Evolutionary conservation across 257 asterid genomes (phyloP).

Genomic region (Schizonepeta tenuifolia): DNA sequence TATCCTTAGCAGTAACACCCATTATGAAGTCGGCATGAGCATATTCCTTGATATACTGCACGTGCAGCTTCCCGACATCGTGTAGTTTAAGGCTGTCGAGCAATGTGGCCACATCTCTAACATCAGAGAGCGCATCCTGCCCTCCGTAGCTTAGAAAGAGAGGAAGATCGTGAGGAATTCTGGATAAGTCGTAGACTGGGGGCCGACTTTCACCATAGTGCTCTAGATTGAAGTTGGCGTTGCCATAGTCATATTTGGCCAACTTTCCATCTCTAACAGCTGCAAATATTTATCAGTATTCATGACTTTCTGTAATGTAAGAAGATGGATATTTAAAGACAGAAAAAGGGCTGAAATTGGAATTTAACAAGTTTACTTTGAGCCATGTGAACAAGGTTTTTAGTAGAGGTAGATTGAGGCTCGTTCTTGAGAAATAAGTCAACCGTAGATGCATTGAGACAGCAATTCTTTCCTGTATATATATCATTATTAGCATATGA

Average conservation of each 20-base stretch:
- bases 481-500: background rate
- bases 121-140: slow-evolving; percentile 74
- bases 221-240: slow-evolving; percentile 42
- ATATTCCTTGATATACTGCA: slow-evolving; percentile 69
- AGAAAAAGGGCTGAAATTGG: no score
- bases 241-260: slow-evolving; percentile 74
- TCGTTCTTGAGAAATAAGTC: slow-evolving; percentile 63
- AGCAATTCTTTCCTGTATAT: slow-evolving; percentile 75
- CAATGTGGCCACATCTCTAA: slow-evolving; percentile 58
- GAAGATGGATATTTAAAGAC: background rate
- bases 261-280: slow-evolving; percentile 69
- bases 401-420: slow-evolving; percentile 85
- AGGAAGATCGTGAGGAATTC: slow-evolving; percentile 73
- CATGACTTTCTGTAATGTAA: background rate
- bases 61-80: slow-evolving; percentile 62
- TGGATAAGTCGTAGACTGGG: slow-evolving; percentile 60
- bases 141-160: slow-evolving; percentile 88
- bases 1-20: slow-evolving; percentile 68
- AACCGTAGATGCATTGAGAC: slow-evolving; percentile 69
- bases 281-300: slow-evolving; percentile 30
- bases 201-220: slow-evolving; percentile 70
- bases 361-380: slow-evolving; percentile 62
- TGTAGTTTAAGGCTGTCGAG: slow-evolving; percentile 63
- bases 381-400: slow-evolving; percentile 81
- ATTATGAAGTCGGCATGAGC: slow-evolving; percentile 89